A percentile compares a stretch with the other conserved stretches of the same genome.
phyloP scores from a whole-genome alignment of 257 asterid genomes.

The Przewalskia tangutica region DNA sequence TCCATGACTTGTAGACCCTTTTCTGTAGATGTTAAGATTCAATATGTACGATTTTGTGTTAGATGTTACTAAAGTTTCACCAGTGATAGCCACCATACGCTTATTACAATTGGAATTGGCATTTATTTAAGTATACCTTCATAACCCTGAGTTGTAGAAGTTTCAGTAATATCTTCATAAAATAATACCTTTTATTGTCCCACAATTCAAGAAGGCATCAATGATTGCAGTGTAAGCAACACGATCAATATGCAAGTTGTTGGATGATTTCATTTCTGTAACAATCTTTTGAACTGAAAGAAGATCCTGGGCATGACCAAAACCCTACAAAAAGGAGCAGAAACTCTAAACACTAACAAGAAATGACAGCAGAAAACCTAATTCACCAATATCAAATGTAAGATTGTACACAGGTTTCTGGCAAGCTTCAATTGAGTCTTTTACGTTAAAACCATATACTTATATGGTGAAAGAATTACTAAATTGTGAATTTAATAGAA shows the following conservation, averaged over 20 bases:
- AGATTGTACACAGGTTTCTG: not conserved
- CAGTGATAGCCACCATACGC: not conserved
- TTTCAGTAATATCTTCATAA: not conserved
- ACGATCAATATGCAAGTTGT: constrained; percentile 41
- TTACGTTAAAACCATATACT: not conserved
- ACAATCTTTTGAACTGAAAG: constrained; percentile 29
- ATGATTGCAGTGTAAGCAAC: constrained; percentile 51
- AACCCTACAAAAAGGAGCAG: constrained; percentile 32
- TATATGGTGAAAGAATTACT: not conserved
- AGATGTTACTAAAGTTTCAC: not conserved
- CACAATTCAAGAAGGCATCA: constrained; percentile 54
- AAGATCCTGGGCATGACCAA: constrained; percentile 45
- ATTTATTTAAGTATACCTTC: not conserved
- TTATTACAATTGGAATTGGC: not conserved
- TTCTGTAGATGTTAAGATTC: not conserved
- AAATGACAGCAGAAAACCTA: not conserved
- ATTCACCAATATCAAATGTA: not conserved
- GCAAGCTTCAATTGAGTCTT: not conserved
- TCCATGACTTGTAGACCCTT: not conserved
- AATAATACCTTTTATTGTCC: constrained; percentile 44
- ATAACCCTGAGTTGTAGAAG: not conserved
- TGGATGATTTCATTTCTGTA: constrained; percentile 46
- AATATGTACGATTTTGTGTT: not conserved
- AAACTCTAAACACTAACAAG: not conserved
- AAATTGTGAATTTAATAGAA: not conserved